Evolutionary conservation across 192 early-diverging fungal genomes (phyloP).

Genomic region (Podila clonocystis): DNA sequence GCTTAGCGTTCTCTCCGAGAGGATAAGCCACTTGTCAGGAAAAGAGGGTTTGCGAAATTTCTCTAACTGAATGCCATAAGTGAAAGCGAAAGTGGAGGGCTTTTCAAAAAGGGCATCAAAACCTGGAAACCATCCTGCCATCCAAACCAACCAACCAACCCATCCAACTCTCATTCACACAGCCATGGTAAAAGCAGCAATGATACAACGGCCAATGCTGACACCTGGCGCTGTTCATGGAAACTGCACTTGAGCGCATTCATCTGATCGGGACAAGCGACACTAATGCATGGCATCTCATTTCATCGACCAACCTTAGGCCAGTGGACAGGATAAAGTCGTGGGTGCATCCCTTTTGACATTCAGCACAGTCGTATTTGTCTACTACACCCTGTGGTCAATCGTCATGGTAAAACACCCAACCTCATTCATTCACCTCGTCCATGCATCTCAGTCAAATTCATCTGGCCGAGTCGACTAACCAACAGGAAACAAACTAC

Average conservation of each 20-base stretch:
- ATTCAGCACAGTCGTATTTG: conserved; percentile 77
- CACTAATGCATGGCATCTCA: neutral
- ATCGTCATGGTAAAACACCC: conserved; percentile 75
- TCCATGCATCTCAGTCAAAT: neutral
- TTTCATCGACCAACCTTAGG: conserved; percentile 25
- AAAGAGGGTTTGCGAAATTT: too few relatives aligned
- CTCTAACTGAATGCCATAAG: too few relatives aligned
- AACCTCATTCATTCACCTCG: neutral
- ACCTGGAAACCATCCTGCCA: neutral
- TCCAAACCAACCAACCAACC: neutral
- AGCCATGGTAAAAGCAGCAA: conserved; percentile 18
- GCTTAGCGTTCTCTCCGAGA: neutral
- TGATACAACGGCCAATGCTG: neutral
- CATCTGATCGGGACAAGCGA: too few relatives aligned
- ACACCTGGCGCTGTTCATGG: neutral
- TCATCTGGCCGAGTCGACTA: neutral
- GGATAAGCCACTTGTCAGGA: too few relatives aligned
- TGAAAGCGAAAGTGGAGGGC: too few relatives aligned
- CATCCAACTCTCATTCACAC: conserved; percentile 8
- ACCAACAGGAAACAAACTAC: neutral
- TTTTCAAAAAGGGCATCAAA: too few relatives aligned
- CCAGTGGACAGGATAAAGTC: conserved; percentile 74
- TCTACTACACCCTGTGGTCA: conserved; percentile 93
- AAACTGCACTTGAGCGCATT: neutral
- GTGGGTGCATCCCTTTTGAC: conserved; percentile 80